These are phyloP conservation scores for Thelonectria discophora DNA, from an alignment of 2,329 filamentous ascomycete species.

Conservation along the genomic window DNA sequence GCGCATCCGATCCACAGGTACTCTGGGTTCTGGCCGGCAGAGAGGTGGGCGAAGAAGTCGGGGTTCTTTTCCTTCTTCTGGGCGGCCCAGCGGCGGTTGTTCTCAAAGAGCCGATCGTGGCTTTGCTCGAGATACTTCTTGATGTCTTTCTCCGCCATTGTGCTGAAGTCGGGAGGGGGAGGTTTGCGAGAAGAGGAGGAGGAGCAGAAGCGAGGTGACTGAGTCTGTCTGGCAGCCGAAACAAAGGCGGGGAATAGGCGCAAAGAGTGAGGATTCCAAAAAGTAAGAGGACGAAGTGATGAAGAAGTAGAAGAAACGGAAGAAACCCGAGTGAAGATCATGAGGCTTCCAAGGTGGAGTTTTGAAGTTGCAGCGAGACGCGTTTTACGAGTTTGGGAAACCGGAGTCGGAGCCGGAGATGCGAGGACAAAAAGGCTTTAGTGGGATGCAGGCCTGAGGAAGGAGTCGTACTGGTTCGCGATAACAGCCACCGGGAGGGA, in stretches of 20 bases:
- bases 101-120: slow-evolving; percentile 74
- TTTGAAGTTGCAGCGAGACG: slow-evolving; percentile 10
- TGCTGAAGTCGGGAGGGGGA: slow-evolving; percentile 32
- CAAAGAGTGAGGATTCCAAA: background rate
- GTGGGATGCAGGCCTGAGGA: background rate
- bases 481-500: background rate
- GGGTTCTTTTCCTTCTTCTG: slow-evolving; percentile 67
- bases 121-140: slow-evolving; percentile 67
- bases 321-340: slow-evolving; percentile 38
- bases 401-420: slow-evolving; percentile 7
- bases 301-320: slow-evolving; percentile 26
- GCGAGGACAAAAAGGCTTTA: slow-evolving; percentile 16
- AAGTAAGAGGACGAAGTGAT: slow-evolving; percentile 12
- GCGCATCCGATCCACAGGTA: slow-evolving; percentile 92
- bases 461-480: slow-evolving; percentile 1
- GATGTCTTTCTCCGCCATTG: slow-evolving; percentile 54
- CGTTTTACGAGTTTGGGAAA: slow-evolving; percentile 10
- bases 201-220: slow-evolving; percentile 22
- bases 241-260: background rate
- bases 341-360: slow-evolving; percentile 20
- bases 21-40: slow-evolving; percentile 72
- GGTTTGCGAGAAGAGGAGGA: slow-evolving; percentile 16
- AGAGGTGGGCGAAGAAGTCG: slow-evolving; percentile 71
- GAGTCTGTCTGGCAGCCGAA: slow-evolving; percentile 1
- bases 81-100: slow-evolving; percentile 73